Conservation (phyloP, 2,329 filamentous ascomycete genomes). For the Arthrobotrys musiformis region DNA sequence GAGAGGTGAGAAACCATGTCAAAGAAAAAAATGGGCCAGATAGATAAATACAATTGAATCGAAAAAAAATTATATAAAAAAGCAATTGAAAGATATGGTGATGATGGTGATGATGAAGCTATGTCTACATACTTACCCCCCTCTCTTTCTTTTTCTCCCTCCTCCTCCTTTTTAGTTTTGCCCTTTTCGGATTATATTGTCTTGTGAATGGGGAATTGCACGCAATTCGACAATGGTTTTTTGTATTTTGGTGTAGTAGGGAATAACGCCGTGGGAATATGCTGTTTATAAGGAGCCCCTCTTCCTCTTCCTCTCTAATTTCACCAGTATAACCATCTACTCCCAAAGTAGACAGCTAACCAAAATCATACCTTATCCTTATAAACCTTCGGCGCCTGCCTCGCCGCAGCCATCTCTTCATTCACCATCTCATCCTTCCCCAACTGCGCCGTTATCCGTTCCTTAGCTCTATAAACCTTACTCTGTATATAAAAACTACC, state of each 20-base stretch:
- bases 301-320: not conserved
- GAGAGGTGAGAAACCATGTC: slow-evolving; percentile 32
- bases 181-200: not conserved
- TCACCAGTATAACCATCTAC: not conserved
- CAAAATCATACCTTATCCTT: slow-evolving; percentile 68
- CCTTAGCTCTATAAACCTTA: slow-evolving; percentile 90
- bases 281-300: not conserved
- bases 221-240: slow-evolving; percentile 29
- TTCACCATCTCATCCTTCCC: slow-evolving; percentile 72
- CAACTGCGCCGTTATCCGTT: slow-evolving; percentile 89
- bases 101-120: not conserved
- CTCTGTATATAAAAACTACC: slow-evolving; percentile 98
- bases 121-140: not conserved
- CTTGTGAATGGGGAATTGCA: not conserved
- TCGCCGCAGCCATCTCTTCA: slow-evolving; percentile 71
- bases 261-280: slow-evolving; percentile 31
- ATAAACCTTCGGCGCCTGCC: slow-evolving; percentile 74
- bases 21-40: not conserved
- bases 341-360: too few relatives aligned
- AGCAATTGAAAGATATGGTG: too few relatives aligned
- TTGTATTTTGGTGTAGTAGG: not conserved
- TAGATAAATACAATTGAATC: slow-evolving; percentile 19
- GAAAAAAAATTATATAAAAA: slow-evolving; percentile 5
- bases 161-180: not conserved
- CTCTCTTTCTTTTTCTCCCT: not conserved